Evolutionary conservation across 345 rosid species (phyloP), one percentile per base, ranked within the genome.

Genomic region (Eucalyptus microcorys): DNA sequence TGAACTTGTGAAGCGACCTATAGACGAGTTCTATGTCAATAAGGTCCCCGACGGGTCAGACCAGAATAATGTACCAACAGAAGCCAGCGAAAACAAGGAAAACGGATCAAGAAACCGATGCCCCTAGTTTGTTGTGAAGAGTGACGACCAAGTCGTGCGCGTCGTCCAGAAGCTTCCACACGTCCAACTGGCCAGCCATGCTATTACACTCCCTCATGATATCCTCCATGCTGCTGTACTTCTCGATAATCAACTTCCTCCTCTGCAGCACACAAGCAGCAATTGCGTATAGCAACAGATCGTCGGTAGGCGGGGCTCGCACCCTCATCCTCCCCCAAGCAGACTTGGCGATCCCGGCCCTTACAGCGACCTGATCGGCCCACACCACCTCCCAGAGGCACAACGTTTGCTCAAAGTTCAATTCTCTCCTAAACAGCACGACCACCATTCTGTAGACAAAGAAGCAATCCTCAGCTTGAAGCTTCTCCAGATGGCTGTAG

Each of bases 361-460:
- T 92, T 86, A 96, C 94, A 1, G 99, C 99, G 1, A 95, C 98
- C 90, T 97, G 99, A 80, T 97, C 97, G 3, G 99, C 99, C 99
- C 99, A 97, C 93, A 96, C 93, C 89, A 96, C 99, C 92, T 97
- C 99, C 99, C 99, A 96, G 10, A 97, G 96, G 88, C 98, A 94
- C 43, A 97, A 94, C 5, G 99, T 97, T 92, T 97, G 98, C 93
- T 96, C 98, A 52, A 96, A 94, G 57, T 90, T 95, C 84, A 97
- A 90, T 87, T 96, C 99, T 92, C 99, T 92, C 91, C 99, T 94
- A 91, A 96, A 97, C 66, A 96, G 91, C 34, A 96, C 99, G 86
- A 97, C 96, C 90, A 97, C 99, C 99, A 97, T 97, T 87, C 99
- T 93, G 91, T 97, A 97, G 42, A 97, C 99, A 86, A 97, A 97